A percentile compares a stretch with the other conserved stretches of the same genome.
phyloP scores from a whole-genome alignment of 305 asterid species.

The Solanum hybrid region DNA sequence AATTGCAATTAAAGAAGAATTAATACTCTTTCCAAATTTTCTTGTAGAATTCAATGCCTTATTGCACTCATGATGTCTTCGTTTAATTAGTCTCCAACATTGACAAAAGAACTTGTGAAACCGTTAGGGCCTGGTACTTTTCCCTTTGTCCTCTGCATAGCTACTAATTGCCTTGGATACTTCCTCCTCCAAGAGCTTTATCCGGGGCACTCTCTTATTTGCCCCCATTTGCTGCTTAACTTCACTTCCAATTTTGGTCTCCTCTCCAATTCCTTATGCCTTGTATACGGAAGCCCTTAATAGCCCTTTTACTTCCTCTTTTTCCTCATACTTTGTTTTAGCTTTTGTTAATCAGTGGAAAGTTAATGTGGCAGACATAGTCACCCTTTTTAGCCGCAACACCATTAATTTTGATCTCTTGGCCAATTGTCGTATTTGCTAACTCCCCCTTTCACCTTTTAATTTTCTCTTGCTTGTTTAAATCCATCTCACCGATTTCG shows the following conservation, averaged over 20 bases:
- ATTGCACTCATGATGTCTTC: not conserved
- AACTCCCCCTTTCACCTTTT: not conserved
- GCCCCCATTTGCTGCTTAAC: not conserved
- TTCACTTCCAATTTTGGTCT: not conserved
- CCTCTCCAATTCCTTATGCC: not conserved
- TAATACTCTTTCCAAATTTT: not conserved
- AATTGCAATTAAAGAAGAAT: not conserved
- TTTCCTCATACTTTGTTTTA: not conserved
- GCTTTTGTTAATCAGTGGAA: not conserved
- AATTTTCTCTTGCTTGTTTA: not conserved
- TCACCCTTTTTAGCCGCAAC: not conserved
- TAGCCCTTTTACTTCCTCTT: not conserved
- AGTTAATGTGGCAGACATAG: not conserved
- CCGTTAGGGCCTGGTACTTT: not conserved
- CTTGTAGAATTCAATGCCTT: not conserved
- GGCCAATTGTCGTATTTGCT: not conserved
- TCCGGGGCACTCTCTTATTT: not conserved
- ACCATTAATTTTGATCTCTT: not conserved
- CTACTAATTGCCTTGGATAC: not conserved
- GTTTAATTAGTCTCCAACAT: not conserved
- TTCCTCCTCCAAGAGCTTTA: not conserved
- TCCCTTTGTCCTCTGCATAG: not conserved
- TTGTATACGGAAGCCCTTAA: not conserved
- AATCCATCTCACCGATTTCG: not conserved
- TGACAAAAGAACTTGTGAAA: not conserved